A percentile compares a stretch with the other conserved stretches of the same genome.
These are phyloP conservation scores for Phytophthora rubi DNA, from an alignment of 352 stramenopile genomes.

Conservation along the genomic window DNA sequence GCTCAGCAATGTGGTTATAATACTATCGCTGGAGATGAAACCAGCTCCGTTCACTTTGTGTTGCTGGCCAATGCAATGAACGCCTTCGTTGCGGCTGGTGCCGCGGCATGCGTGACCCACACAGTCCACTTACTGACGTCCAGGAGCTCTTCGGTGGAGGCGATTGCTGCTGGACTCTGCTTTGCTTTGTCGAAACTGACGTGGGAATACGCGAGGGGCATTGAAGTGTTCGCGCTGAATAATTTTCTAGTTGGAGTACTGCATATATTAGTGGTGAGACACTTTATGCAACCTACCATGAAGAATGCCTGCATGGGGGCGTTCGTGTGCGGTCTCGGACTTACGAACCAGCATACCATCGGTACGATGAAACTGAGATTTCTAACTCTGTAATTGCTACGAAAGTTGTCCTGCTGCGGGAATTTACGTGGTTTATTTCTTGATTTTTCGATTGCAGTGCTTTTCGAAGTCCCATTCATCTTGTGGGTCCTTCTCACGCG, in stretches of 20 bases:
- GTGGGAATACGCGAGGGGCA: conserved; percentile 91
- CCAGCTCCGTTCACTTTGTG: conserved; percentile 31
- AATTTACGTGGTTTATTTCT: not conserved
- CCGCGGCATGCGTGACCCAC: conserved; percentile 46
- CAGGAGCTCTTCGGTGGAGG: conserved; percentile 30
- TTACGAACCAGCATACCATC: conserved; percentile 95
- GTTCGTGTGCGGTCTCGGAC: conserved; percentile 87
- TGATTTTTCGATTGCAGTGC: conserved; percentile 42
- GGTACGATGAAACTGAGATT: conserved; percentile 15
- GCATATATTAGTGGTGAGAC: conserved; percentile 58
- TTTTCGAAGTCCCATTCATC: conserved; percentile 89
- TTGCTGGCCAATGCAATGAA: conserved; percentile 48
- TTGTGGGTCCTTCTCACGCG: conserved; percentile 52
- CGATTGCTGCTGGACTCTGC: conserved; percentile 41
- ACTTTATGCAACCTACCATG: conserved; percentile 25
- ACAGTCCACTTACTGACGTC: conserved; percentile 37
- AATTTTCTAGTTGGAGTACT: conserved; percentile 88
- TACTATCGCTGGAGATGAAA: not conserved
- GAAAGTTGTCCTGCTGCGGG: not conserved
- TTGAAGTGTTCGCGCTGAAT: conserved; percentile 94
- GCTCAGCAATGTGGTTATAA: conserved; percentile 3
- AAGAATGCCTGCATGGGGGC: conserved; percentile 60
- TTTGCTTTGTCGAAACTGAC: conserved; percentile 87
- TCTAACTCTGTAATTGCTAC: not conserved
- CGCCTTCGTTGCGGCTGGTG: conserved; percentile 34